phyloP scores from a whole-genome alignment of 192 early-diverging fungal species.

The Phycomyces blakesleeanus region DNA sequence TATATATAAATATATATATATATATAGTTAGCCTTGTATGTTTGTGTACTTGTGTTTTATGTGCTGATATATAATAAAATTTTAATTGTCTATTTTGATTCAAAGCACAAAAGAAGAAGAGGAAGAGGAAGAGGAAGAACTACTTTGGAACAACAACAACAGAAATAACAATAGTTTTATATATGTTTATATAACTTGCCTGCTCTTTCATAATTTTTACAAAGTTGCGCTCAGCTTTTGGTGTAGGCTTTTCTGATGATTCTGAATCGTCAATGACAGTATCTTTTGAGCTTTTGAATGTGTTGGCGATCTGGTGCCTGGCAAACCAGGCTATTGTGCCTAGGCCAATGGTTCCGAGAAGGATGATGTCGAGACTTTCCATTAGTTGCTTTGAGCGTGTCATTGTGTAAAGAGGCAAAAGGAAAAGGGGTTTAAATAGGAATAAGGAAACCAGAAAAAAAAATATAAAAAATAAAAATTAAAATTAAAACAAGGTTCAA shows the following conservation, averaged over 20 bases:
- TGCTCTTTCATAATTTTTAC: constrained; percentile 55
- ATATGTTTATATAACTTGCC: no score
- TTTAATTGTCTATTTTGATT: no score
- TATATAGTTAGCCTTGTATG: not conserved
- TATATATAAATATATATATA: no score
- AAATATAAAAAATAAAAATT: not conserved
- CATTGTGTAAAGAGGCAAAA: constrained; percentile 7
- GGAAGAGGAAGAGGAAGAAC: no score
- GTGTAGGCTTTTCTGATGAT: constrained; percentile 20
- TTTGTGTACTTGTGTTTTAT: no score
- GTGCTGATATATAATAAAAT: no score
- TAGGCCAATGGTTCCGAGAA: constrained; percentile 46
- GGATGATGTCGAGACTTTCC: constrained; percentile 46
- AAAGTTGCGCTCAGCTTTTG: constrained; percentile 46
- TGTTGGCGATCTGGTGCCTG: constrained; percentile 27
- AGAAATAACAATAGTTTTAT: no score
- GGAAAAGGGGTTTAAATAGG: constrained; percentile 9
- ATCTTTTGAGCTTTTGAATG: constrained; percentile 12
- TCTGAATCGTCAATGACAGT: constrained; percentile 22
- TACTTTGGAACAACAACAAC: no score
- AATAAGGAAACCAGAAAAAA: constrained; percentile 14
- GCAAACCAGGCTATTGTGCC: constrained; percentile 28
- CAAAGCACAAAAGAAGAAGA: no score
- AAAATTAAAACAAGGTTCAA: no score
- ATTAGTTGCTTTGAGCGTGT: constrained; percentile 28